Evolutionary conservation across 192 early-diverging fungal species (phyloP), one percentile per base, ranked within the genome.

Genomic region (Entomortierella chlamydospora): DNA sequence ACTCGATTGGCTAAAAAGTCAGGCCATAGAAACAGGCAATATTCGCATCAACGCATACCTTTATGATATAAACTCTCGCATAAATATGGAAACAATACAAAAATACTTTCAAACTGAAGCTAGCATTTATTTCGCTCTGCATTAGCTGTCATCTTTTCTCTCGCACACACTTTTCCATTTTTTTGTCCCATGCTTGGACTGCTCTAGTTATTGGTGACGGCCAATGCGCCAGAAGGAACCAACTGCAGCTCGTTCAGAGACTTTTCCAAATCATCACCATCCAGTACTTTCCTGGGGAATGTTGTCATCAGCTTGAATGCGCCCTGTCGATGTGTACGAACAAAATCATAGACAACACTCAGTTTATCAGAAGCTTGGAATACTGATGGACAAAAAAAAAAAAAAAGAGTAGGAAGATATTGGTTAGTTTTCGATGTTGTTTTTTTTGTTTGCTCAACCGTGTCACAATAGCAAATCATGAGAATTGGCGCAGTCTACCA

Each of bases 281-380:
- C 86, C n/a, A 93, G 84, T 22, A 87, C 83, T 80, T 93, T 92
- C 45, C 85, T 87, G 34, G 93, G 93, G 70, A 93, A 96, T 4
- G 91, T 90, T 15, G 86, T 87, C 50, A 84, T 73, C n/a, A 96
- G 73, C 60, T 89, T 91, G 72, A 93, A 92, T 3, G 66, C 57
- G 3, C 64, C 83, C 22, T 70, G 61, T 9, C 85, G 72, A 20
- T 89, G 82, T 3, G 64, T 42, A 0, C 85, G 64, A 25, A 95
- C 58, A 81, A 86, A 89, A 2, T 84, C 83, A 54, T 90, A 88
- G 0, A 96, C 93, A 12, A 64, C 73, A 28, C 83, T 73, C 23
- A 96, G 65, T 25, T 84, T 84, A 54, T 88, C 89, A 26, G 77
- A 73, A 18, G 91, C 87, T 64, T 80, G 52, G 79, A 95, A 95